Conservation (phyloP, 2,329 filamentous ascomycete genomes). For the Allantophomopsis lycopodina region DNA sequence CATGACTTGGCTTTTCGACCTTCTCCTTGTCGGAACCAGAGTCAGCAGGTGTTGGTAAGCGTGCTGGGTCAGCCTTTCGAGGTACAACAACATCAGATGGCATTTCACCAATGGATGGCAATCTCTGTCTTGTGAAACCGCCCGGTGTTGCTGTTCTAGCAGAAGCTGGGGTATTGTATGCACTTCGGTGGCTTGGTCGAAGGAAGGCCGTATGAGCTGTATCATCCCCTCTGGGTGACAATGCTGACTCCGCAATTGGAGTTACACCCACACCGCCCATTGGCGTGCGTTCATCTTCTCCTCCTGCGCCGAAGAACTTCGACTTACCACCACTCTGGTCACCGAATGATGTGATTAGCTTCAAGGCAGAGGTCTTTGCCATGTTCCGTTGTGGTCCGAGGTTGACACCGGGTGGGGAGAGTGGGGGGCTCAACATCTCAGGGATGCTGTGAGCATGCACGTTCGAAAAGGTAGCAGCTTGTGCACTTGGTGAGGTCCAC, state of each 20-base stretch:
- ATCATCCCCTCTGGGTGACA: slow-evolving; percentile 56
- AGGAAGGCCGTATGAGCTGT: slow-evolving; percentile 52
- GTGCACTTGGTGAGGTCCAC: slow-evolving; percentile 75
- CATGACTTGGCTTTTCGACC: slow-evolving; percentile 13
- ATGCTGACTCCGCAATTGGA: slow-evolving; percentile 69
- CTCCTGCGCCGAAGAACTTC: slow-evolving; percentile 41
- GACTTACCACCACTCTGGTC: slow-evolving; percentile 40
- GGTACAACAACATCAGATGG: slow-evolving; percentile 33
- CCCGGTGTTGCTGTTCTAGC: slow-evolving; percentile 47
- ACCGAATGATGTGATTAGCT: slow-evolving; percentile 83
- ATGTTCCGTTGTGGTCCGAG: slow-evolving; percentile 41
- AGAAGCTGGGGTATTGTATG: slow-evolving; percentile 56
- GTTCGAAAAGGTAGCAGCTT: slow-evolving; percentile 41
- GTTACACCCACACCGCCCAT: slow-evolving; percentile 72
- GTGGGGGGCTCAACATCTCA: slow-evolving; percentile 51
- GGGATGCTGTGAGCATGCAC: slow-evolving; percentile 44
- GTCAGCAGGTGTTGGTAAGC: slow-evolving; percentile 25
- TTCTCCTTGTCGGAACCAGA: slow-evolving; percentile 31
- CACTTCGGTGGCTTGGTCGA: slow-evolving; percentile 52
- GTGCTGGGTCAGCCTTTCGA: slow-evolving; percentile 23
- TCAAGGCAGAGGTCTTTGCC: slow-evolving; percentile 54
- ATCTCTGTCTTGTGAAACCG: slow-evolving; percentile 46
- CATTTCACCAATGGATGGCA: slow-evolving; percentile 67
- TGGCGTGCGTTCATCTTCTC: slow-evolving; percentile 53
- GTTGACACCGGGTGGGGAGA: slow-evolving; percentile 58